Evolutionary conservation across 371 early-diverging fungal genomes (phyloP), one percentile per base, ranked within the genome.

Genomic region (Mortierella sp.): DNA sequence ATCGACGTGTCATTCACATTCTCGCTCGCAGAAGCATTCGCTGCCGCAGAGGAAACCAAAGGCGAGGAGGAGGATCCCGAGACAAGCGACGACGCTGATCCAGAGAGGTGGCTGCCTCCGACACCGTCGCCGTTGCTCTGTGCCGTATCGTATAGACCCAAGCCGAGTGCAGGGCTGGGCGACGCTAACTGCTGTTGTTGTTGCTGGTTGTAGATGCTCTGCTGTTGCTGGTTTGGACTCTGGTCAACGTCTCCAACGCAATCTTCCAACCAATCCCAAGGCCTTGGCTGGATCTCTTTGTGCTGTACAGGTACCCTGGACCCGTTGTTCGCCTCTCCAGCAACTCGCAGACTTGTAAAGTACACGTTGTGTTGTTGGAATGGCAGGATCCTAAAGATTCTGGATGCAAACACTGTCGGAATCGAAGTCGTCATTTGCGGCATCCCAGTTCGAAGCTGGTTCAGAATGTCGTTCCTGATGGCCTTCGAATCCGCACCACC

Each of bases 221-320:
- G 58, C 27, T 44, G 50, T 23, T 57, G 64, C 26, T 59, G 57
- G 51, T 46, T 6, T n/a, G 37, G n/a, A 32, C 44, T 50, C 11
- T 70, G 72, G 32, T 76, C 76, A 7, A 64, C 58, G 44, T 76
- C 76, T 2, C 76, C 76, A 24, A 81, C 79, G 66, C 84, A 86
- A 44, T 88, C 88, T 48, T 88, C 88, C 8, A 88, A 78, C 88
- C 88, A 88, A 58, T 86, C 87, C 88, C 88, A 88, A 12, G 88
- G 88, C 42, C 83, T 80, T 7, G 86, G 84, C 50, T 84, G 85
- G 15, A 76, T 64, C 47, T 76, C 76, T 27, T 84, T 83, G 24
- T 81, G 81, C 32, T 78, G 34, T 73, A 78, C 23, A 42, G 64
- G 8, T 79, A 62, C 47, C 2, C 60, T 27, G 12, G 66, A 47